A percentile compares a stretch with the other conserved stretches of the same genome.
Evolutionary conservation across 208 protist species (phyloP).

Genomic region (Trypanosoma cruzi): DNA sequence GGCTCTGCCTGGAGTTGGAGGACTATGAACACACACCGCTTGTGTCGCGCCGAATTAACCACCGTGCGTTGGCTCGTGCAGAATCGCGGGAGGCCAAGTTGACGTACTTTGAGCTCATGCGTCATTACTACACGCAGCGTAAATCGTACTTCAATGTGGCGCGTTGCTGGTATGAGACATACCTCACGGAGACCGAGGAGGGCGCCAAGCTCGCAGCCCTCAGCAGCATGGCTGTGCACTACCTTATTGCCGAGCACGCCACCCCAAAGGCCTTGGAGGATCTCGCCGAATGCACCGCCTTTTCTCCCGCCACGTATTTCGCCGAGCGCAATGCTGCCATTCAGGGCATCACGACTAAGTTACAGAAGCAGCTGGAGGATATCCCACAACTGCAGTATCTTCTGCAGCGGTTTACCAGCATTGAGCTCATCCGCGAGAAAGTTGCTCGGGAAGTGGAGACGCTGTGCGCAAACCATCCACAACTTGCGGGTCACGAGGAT

Average conservation of each 20-base stretch:
- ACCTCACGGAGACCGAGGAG: slow-evolving; percentile 82
- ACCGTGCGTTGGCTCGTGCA: slow-evolving; percentile 71
- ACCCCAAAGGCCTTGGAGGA: slow-evolving; percentile 85
- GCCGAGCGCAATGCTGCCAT: slow-evolving; percentile 54
- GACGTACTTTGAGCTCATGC: slow-evolving; percentile 90
- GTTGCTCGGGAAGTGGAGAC: slow-evolving; percentile 53
- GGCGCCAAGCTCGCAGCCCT: slow-evolving; percentile 70
- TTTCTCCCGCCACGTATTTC: slow-evolving; percentile 68
- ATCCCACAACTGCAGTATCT: slow-evolving; percentile 69
- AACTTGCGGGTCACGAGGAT: slow-evolving; percentile 61
- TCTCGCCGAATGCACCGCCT: slow-evolving; percentile 75
- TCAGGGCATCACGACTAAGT: slow-evolving; percentile 42
- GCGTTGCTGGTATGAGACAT: slow-evolving; percentile 94
- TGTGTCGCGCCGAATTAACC: slow-evolving; percentile 95
- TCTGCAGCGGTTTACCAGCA: slow-evolving; percentile 83
- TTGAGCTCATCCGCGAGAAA: slow-evolving; percentile 84
- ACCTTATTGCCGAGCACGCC: slow-evolving; percentile 81
- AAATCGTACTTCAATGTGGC: slow-evolving; percentile 93
- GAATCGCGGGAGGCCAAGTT: slow-evolving; percentile 80
- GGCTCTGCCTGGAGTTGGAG: slow-evolving; percentile 93
- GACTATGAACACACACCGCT: slow-evolving; percentile 95
- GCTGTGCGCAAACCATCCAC: slow-evolving; percentile 66
- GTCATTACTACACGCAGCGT: slow-evolving; percentile 82
- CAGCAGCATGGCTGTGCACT: slow-evolving; percentile 80
- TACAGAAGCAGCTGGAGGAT: slow-evolving; percentile 75